Percentiles rank a stretch among this genome's conserved stretches.
phyloP scores from a whole-genome alignment of 257 asterid genomes.

The Solanum sitiens region DNA sequence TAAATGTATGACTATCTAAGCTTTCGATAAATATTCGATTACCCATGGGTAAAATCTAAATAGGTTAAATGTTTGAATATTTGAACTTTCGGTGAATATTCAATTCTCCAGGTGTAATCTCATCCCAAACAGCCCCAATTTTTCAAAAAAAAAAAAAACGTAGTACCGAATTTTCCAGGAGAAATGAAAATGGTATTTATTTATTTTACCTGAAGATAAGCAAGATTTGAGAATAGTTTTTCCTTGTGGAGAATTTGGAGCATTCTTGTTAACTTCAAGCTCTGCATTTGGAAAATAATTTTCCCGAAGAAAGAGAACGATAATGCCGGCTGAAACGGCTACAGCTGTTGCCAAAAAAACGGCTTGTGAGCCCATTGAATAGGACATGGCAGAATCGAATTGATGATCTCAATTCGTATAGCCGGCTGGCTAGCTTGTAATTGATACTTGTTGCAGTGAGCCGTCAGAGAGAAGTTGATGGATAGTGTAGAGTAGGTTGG shows the following conservation, averaged over 20 bases:
- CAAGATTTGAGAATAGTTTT: slow-evolving; percentile 35
- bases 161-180: neutral
- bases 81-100: no score
- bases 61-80: no score
- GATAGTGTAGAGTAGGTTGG: neutral
- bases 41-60: no score
- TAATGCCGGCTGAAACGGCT: slow-evolving; percentile 78
- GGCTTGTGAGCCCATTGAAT: slow-evolving; percentile 50
- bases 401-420: no score
- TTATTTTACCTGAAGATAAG: slow-evolving; percentile 57
- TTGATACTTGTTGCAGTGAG: neutral
- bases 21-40: no score
- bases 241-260: neutral
- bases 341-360: slow-evolving; percentile 73
- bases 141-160: no score
- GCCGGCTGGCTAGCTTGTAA: neutral
- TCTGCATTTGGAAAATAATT: slow-evolving; percentile 15
- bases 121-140: no score
- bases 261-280: neutral
- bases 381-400: slow-evolving; percentile 7
- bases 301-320: slow-evolving; percentile 37
- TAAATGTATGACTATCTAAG: no score
- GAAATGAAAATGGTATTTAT: neutral
- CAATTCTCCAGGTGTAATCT: no score
- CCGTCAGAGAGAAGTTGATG: neutral